Percentiles rank a stretch among this genome's conserved stretches.
Conservation (phyloP, 2,329 filamentous ascomycete species). For the Dactylellina drechsleri region DNA sequence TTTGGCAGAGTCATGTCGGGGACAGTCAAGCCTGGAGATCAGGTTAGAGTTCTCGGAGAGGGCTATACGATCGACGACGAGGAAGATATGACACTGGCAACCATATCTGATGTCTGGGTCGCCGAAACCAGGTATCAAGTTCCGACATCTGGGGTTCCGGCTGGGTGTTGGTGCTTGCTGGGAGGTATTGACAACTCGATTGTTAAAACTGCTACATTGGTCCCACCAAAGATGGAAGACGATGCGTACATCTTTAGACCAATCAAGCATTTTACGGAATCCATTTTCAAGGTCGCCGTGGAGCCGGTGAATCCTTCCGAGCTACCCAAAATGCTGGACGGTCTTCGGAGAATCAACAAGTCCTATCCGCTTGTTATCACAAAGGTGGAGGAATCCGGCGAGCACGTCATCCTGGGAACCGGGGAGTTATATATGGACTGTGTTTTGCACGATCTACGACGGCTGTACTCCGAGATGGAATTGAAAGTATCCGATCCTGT, state of each 20-base stretch:
- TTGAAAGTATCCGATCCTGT: conserved; percentile 98
- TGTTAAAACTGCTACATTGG: conserved; percentile 93
- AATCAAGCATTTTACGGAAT: conserved; percentile 93
- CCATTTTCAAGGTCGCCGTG: conserved; percentile 95
- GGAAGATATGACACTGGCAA: conserved; percentile 92
- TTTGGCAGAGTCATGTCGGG: conserved; percentile 94
- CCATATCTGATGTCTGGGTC: conserved; percentile 86
- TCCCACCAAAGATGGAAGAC: conserved; percentile 80
- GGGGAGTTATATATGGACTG: conserved; percentile 99
- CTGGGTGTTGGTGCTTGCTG: conserved; percentile 91
- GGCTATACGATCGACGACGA: conserved; percentile 96
- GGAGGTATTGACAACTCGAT: conserved; percentile 97
- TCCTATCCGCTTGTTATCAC: conserved; percentile 95
- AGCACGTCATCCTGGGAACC: conserved; percentile 93
- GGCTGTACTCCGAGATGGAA: conserved; percentile 98
- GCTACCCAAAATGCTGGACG: conserved; percentile 97
- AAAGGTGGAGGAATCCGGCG: conserved; percentile 97
- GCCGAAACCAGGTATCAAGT: conserved; percentile 93
- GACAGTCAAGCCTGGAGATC: conserved; percentile 80
- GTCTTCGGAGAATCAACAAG: conserved; percentile 95
- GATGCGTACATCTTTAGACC: conserved; percentile 94
- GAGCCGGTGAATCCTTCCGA: conserved; percentile 98
- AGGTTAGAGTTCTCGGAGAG: conserved; percentile 91
- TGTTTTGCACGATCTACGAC: conserved; percentile 90
- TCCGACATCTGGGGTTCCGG: conserved; percentile 87